Conservation (phyloP, 345 rosid genomes). For the Mallotus nudiflorus region DNA sequence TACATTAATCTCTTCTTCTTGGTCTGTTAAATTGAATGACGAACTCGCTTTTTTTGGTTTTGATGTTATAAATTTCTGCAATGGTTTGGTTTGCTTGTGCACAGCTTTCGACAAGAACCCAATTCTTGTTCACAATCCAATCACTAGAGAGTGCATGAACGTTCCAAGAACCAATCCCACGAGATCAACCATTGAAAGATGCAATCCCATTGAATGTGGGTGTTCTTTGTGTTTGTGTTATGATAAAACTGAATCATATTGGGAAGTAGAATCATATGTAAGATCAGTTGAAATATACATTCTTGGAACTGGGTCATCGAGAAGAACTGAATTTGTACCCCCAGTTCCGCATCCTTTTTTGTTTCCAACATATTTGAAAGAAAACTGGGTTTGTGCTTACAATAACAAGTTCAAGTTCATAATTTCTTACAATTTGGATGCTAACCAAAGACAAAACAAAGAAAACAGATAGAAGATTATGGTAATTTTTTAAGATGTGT, state of each 20-base stretch:
- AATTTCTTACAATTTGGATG: background rate
- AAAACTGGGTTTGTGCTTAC: background rate
- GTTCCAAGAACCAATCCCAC: background rate
- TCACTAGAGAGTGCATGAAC: background rate
- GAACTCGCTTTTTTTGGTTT: background rate
- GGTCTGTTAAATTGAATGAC: background rate
- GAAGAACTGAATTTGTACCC: background rate
- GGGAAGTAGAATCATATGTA: background rate
- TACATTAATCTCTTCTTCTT: too few relatives aligned
- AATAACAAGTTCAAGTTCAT: background rate
- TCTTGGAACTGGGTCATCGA: background rate
- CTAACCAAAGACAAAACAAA: too few relatives aligned
- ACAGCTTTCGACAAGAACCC: background rate
- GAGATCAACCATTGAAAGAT: too few relatives aligned
- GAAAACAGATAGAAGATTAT: too few relatives aligned
- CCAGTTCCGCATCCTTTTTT: background rate
- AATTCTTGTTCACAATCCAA: background rate
- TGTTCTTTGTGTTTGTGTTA: too few relatives aligned
- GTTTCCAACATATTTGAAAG: background rate
- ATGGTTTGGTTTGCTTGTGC: background rate
- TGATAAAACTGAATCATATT: too few relatives aligned
- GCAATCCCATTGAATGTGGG: too few relatives aligned
- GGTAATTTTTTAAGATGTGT: too few relatives aligned
- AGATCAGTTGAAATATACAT: background rate
- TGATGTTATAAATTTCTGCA: background rate